These are phyloP conservation scores for Vigna hirtella DNA, from an alignment of 306 rosid species.

Conservation along the genomic window DNA sequence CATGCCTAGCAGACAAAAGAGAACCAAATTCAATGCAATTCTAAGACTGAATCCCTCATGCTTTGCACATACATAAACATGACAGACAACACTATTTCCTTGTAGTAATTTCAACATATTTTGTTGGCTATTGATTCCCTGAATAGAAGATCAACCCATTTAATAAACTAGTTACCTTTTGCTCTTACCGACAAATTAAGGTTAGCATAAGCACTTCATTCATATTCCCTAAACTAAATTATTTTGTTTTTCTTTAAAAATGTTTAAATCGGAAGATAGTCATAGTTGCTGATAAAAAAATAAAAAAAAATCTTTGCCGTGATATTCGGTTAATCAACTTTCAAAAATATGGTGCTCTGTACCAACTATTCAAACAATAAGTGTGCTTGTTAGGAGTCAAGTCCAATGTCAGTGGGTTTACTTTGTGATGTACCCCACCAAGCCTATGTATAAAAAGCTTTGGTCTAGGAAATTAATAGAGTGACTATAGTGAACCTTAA, in stretches of 20 bases:
- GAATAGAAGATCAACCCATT: not conserved
- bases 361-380: too few relatives aligned
- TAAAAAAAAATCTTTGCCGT: not conserved
- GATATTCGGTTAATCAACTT: too few relatives aligned
- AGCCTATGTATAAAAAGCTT: not conserved
- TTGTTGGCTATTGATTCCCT: slow-evolving; percentile 9
- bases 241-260: not conserved
- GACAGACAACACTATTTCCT: too few relatives aligned
- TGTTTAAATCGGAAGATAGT: not conserved
- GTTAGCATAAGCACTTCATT: too few relatives aligned
- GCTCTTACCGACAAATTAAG: too few relatives aligned
- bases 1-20: slow-evolving; percentile 5
- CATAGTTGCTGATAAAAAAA: not conserved
- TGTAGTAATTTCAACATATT: not conserved
- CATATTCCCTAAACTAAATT: not conserved
- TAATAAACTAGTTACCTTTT: too few relatives aligned
- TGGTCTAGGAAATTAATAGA: not conserved
- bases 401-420: too few relatives aligned
- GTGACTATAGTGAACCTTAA: not conserved
- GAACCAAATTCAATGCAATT: slow-evolving; percentile 20
- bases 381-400: too few relatives aligned
- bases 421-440: too few relatives aligned
- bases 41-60: not conserved
- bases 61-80: too few relatives aligned
- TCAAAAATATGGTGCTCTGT: too few relatives aligned